Percentiles rank a stretch among this genome's conserved stretches.
Evolutionary conservation across 257 asterid genomes (phyloP).

Genomic region (Capsicum rhomboideum): DNA sequence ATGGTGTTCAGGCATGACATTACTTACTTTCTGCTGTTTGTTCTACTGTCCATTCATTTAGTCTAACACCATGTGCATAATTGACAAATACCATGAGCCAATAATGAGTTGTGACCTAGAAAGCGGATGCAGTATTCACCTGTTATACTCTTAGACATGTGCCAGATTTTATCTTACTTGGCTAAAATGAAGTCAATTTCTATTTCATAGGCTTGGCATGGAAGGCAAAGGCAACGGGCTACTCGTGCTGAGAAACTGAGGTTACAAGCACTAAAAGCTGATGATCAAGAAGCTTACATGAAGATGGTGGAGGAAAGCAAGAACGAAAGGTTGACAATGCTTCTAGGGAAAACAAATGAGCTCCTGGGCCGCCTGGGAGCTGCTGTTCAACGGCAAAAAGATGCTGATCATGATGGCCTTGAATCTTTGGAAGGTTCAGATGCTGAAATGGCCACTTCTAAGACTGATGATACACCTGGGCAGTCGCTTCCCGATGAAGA

Average conservation of each 20-base stretch:
- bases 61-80: neutral
- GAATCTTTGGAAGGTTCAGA: constrained; percentile 58
- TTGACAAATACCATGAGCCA: neutral
- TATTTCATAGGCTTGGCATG: constrained; percentile 90
- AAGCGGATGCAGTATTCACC: neutral
- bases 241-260: constrained; percentile 92
- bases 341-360: constrained; percentile 91
- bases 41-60: neutral
- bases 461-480: constrained; percentile 66
- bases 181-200: neutral
- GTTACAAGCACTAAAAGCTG: constrained; percentile 97
- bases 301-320: constrained; percentile 99
- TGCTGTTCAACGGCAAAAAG: constrained; percentile 98
- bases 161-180: neutral
- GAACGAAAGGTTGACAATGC: constrained; percentile 92
- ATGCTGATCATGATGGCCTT: constrained; percentile 72
- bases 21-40: constrained; percentile 2
- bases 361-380: constrained; percentile 91
- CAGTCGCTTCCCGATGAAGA: constrained; percentile 68
- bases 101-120: neutral
- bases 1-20: constrained; percentile 79
- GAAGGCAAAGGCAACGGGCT: constrained; percentile 94
- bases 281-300: constrained; percentile 99
- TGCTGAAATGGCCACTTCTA: constrained; percentile 45
- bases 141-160: neutral